Evolutionary conservation across 208 protist genomes (phyloP), one percentile per base, ranked within the genome.

Genomic region (Trypanosoma boissoni): DNA sequence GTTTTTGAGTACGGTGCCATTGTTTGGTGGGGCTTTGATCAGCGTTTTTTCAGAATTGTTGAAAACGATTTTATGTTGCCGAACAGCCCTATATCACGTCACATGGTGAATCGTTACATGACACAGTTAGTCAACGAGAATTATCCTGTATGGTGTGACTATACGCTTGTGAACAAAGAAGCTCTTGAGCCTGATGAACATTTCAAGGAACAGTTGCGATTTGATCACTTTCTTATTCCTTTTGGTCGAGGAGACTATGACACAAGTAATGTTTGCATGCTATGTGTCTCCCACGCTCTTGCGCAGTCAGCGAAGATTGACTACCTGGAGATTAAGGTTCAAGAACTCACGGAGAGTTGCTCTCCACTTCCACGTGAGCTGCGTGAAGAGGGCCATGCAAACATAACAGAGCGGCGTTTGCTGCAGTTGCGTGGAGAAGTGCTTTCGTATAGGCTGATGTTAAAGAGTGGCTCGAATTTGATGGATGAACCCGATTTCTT

Each of bases 81-180:
- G 16, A 72, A 83, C 46, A 86, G 78, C 65, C 58, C 67, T 16
- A 83, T 85, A 44, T 28, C 65, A 12, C 34, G 59, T 21, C 77
- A 64, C 65, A 83, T 90, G 78, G 74, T 70, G 16, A 86, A 86
- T 39, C 78, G 83, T 43, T 91, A 88, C 60, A 63, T 72, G 3
- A 84, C 79, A 9, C 64, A 85, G 49, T 53, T 86, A 27, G 78
- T 91, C 20, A 84, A 84, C 36, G 80, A 85, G 41, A 86, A 84
- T 55, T 91, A 88, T 58, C 83, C 83, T 20, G 79, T 91, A 9
- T 91, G 83, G 83, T 91, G 83, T 59, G 85, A 77, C n/a, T 91
- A 81, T 70, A 76, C 61, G 32, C 61, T 87, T 24, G 74, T 74
- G 7, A 58, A 54, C 2, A 81, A 80, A 20, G 76, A 83, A 37